Base-by-base conservation (phyloP, 1,284 basidiomycete genomes). In the Fomes fomentarius region DNA sequence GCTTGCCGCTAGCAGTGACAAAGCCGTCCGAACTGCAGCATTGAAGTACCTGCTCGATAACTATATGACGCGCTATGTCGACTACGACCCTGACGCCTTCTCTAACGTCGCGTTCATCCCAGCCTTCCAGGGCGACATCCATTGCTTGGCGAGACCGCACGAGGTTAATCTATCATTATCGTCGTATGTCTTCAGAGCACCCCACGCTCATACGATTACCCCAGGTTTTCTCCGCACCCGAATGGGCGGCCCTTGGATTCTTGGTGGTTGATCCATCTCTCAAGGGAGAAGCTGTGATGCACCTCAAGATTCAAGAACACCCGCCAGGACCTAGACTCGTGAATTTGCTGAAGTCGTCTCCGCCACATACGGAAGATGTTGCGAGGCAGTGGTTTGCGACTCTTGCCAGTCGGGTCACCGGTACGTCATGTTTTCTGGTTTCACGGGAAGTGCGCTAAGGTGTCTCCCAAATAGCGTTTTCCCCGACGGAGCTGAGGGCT, bases 11-110 rank as follows among this genome's bases (percentile, higher is more conserved):
- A 76, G 75, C 56, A 41, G 71, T 3, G 78, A 89, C 57, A 53
- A 69, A 11, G 65, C 69, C 62, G 68, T 82, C 44, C 80, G 83
- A 17, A 65, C 74, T 4, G 69, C 74, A 12, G 93, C 93, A 0
- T 74, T 96, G 41, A 82, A 84, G 47, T 97, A 95, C 71, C 78
- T 96, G 28, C 71, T 95, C 33, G 85, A 91, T 38, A 87, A 94
- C 63, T 76, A 86, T 39, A 66, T 71, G 14, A 76, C 74, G 1
- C 81, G 81, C 53, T 96, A 96, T 66, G 63, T 73, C 2, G 80
- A 87, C 52, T 92, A 91, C 60, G 76, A 85, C 28, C 77, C 83
- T 6, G 64, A 72, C 11, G 70, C 78, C 17, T 86, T 83, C 50
- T 72, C 73, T 2, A 70, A 83, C 26, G 67, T 91, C 3, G 77